A percentile compares a stretch with the other conserved stretches of the same genome.
These are phyloP conservation scores for Tricholoma sp. DNA, from an alignment of 768 basidiomycete species.

Conservation along the genomic window DNA sequence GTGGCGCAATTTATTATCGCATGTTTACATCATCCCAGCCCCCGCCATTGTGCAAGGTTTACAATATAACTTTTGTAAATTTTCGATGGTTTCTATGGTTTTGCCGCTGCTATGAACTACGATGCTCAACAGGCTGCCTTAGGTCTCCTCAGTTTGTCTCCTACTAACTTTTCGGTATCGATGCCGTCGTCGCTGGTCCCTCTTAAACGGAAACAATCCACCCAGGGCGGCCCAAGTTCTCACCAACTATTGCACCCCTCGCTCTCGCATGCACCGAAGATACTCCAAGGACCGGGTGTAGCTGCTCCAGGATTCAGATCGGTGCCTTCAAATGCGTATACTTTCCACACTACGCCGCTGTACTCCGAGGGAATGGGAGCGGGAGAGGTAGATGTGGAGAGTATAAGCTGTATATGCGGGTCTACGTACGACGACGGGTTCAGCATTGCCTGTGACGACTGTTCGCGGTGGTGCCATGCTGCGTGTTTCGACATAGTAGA, in stretches of 20 bases:
- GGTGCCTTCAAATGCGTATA: too few relatives aligned
- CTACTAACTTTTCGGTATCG: conserved; percentile 1
- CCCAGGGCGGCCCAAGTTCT: too few relatives aligned
- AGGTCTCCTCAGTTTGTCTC: conserved; percentile 48
- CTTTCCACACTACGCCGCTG: too few relatives aligned
- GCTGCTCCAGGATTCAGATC: neutral
- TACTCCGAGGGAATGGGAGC: neutral
- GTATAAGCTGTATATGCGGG: conserved; percentile 66
- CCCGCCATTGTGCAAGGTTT: too few relatives aligned
- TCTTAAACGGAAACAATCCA: conserved; percentile 6
- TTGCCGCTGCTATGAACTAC: conserved; percentile 13
- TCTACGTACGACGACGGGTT: conserved; percentile 70
- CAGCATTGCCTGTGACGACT: conserved; percentile 75
- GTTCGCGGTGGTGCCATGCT: conserved; percentile 74
- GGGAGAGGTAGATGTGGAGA: conserved; percentile 24
- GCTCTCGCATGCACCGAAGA: conserved; percentile 21
- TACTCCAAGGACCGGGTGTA: conserved; percentile 20
- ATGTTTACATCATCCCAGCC: too few relatives aligned
- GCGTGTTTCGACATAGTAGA: conserved; percentile 66
- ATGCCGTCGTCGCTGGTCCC: conserved; percentile 3
- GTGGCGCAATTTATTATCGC: too few relatives aligned
- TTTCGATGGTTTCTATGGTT: too few relatives aligned
- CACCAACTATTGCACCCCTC: too few relatives aligned
- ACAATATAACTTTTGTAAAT: too few relatives aligned
- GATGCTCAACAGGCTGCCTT: conserved; percentile 59